Percentiles rank a stretch among this genome's conserved stretches.
Evolutionary conservation across 106 monocot species (phyloP).

Genomic region (Alisma plantagoaquatica): DNA sequence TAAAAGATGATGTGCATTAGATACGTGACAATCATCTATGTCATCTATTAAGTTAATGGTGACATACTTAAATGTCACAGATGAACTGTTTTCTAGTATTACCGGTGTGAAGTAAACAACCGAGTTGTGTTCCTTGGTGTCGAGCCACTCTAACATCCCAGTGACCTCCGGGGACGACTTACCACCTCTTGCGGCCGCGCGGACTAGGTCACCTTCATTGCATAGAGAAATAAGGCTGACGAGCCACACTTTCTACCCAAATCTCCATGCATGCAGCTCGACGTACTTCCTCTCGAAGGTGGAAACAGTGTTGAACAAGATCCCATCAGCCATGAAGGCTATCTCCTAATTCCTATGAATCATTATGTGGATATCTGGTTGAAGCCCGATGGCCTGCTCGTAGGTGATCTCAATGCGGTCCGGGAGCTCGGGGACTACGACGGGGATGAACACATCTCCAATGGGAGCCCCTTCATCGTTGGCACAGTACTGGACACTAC

Average conservation of each 20-base stretch:
- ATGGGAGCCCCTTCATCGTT: background rate
- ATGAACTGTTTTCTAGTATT: no score
- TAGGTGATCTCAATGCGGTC: background rate
- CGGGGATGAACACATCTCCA: background rate
- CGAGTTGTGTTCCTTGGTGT: conserved; percentile 14
- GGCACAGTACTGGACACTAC: background rate
- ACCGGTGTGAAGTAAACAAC: conserved; percentile 44
- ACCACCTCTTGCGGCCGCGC: background rate
- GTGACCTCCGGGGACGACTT: no score
- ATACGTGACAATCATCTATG: no score
- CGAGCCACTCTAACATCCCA: conserved; percentile 17
- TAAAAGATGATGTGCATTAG: no score
- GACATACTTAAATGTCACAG: no score
- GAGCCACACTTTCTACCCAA: background rate
- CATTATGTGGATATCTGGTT: background rate
- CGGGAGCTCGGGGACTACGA: conserved; percentile 9
- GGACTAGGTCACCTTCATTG: background rate
- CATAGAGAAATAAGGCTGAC: conserved; percentile 9
- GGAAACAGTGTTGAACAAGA: conserved; percentile 14
- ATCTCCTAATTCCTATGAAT: background rate
- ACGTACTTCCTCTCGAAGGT: conserved; percentile 16
- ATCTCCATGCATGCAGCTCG: background rate
- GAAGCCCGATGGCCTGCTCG: conserved; percentile 4
- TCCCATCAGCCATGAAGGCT: conserved; percentile 5
- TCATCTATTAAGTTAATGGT: no score